A percentile compares a stretch with the other conserved stretches of the same genome.
Evolutionary conservation across 768 basidiomycete genomes (phyloP).

Genomic region (Tulasnella sp.): DNA sequence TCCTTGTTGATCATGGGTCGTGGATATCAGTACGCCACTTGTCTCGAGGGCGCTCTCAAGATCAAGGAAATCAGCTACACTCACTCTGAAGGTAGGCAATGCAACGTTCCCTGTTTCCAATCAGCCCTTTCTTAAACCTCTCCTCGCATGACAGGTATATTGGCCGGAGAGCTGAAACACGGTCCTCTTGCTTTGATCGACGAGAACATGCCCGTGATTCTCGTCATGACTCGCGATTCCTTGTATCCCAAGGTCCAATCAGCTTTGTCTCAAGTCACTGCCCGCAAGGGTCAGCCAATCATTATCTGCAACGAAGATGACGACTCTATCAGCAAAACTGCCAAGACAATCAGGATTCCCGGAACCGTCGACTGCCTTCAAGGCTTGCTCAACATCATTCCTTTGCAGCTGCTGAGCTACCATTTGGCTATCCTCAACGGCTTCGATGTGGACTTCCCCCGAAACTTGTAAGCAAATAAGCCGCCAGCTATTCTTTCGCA

Average conservation of each 20-base stretch:
- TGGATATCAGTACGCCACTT: constrained; percentile 98
- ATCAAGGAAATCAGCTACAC: constrained; percentile 98
- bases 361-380: constrained; percentile 93
- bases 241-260: constrained; percentile 98
- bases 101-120: background rate
- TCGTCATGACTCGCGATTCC: constrained; percentile 99
- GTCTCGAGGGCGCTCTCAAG: constrained; percentile 96
- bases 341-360: constrained; percentile 92
- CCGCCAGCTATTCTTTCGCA: constrained; percentile 17
- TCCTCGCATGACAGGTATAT: constrained; percentile 71
- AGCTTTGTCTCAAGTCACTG: constrained; percentile 95
- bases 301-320: constrained; percentile 96
- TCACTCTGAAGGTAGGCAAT: constrained; percentile 49
- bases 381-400: constrained; percentile 94
- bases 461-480: constrained; percentile 76
- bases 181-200: constrained; percentile 97
- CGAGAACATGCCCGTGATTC: constrained; percentile 98
- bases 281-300: constrained; percentile 93
- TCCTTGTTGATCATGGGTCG: constrained; percentile 95
- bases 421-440: constrained; percentile 95
- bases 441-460: constrained; percentile 97
- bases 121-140: background rate
- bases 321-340: constrained; percentile 68
- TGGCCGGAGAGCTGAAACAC: constrained; percentile 98
- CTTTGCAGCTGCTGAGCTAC: constrained; percentile 93